Percentiles rank a stretch among this genome's conserved stretches.
Conservation (phyloP, 1,284 basidiomycete genomes). For the Mycena sp. region DNA sequence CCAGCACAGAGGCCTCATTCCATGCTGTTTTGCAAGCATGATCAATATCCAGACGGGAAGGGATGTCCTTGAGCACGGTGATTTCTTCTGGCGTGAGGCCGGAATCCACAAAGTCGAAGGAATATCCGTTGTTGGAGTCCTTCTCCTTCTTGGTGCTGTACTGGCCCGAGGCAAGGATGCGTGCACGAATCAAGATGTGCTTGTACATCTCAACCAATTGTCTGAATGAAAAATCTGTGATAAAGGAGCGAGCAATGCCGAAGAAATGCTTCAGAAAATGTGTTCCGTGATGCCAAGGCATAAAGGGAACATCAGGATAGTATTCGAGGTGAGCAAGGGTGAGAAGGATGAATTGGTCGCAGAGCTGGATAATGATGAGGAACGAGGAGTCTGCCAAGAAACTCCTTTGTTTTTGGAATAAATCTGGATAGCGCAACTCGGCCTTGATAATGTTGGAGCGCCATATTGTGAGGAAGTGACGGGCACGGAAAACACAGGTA, state of each 20-base stretch:
- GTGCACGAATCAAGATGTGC: slow-evolving; percentile 7
- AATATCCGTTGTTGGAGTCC: slow-evolving; percentile 2
- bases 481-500: slow-evolving; percentile 1
- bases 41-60: not conserved
- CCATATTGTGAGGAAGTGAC: slow-evolving; percentile 5
- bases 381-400: slow-evolving; percentile 1
- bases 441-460: not conserved
- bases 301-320: slow-evolving; percentile 5
- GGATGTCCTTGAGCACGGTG: not conserved
- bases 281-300: slow-evolving; percentile 9
- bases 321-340: not conserved
- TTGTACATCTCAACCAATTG: slow-evolving; percentile 8
- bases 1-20: not conserved
- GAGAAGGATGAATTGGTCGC: slow-evolving; percentile 1
- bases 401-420: not conserved
- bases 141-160: slow-evolving; percentile 9
- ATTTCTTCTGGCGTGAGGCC: not conserved
- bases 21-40: not conserved
- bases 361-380: slow-evolving; percentile 1
- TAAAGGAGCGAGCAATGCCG: not conserved
- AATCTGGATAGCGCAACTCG: not conserved
- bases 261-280: slow-evolving; percentile 8
- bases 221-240: slow-evolving; percentile 1
- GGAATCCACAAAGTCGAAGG: not conserved
- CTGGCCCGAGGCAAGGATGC: not conserved